Base-by-base conservation (phyloP, 768 basidiomycete genomes). In the Boletus reticulatus region DNA sequence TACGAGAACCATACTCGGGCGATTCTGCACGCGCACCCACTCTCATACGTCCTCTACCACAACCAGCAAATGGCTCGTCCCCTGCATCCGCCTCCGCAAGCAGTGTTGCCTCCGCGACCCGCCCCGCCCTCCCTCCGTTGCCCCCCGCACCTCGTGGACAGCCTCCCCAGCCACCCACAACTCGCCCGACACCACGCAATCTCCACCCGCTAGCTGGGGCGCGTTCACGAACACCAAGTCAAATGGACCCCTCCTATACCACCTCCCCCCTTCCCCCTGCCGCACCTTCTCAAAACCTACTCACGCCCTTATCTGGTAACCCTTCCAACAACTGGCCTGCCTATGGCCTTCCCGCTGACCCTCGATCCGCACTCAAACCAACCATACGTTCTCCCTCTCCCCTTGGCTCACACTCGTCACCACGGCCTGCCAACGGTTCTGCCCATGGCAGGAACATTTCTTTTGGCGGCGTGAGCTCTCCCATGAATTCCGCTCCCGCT, bases 71-170 rank as follows among this genome's bases (percentile, higher is more conserved):
- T 20, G 55, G 59, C 3, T 32, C 36, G 1, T 57, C 68, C 11
- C 58, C 62, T 0, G 19, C 48, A 5, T 45, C 61, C 9, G 61
- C 62, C 16, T 72, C 74, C 14, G 72, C 77, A 14, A 74, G 61
- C 48, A 20, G 22, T 0, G 6, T 41, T 36, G 66, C 74, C 61
- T 62, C 79, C 49, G 57, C 60, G 0, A 51, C 70, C 17, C 78
- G 87, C 11, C 64, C 81, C 2, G 76, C 78, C 48, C 78, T 84
- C 9, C 85, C 86, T 10, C 88, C 87, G 3, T 77, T 87, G 2
- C 87, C 88, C 6, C 89, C 89, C 1, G 79, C 83, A 0, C 88
- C 89, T 2, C 82, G 83, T 36, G 76, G 78, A 2, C 85, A 87
- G 57, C 89, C 88, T 7, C 85, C 85, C 7, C 76, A 80, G 22